These are phyloP conservation scores for Sporothrix phasma DNA, from an alignment of 2,329 filamentous ascomycete genomes.

Conservation along the genomic window DNA sequence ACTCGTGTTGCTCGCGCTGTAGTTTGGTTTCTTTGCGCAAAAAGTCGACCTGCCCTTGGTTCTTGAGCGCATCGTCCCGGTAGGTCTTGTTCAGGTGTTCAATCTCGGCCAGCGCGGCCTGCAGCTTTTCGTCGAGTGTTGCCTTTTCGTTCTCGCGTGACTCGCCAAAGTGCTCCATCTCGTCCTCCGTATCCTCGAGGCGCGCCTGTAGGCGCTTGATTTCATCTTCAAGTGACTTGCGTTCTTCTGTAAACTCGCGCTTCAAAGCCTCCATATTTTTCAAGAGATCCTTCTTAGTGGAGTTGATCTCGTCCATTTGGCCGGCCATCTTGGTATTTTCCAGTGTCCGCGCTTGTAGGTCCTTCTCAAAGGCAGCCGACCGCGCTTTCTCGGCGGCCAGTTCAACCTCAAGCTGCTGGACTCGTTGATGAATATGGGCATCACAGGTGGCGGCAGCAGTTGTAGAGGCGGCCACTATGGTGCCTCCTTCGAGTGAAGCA, in stretches of 20 bases:
- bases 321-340: conserved; percentile 53
- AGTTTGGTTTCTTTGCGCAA: conserved; percentile 50
- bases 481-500: conserved; percentile 35
- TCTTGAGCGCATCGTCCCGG: conserved; percentile 46
- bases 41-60: conserved; percentile 53
- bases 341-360: conserved; percentile 48
- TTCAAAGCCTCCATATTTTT: conserved; percentile 91
- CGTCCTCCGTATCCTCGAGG: conserved; percentile 83
- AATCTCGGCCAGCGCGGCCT: conserved; percentile 60
- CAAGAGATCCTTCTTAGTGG: conserved; percentile 87
- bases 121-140: conserved; percentile 57
- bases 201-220: conserved; percentile 65
- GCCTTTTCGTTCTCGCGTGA: conserved; percentile 74
- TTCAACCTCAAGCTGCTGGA: conserved; percentile 65
- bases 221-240: conserved; percentile 73
- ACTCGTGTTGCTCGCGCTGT: conserved; percentile 50
- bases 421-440: conserved; percentile 34
- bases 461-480: background rate
- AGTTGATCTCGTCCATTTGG: conserved; percentile 75
- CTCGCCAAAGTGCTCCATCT: conserved; percentile 74
- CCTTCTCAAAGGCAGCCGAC: conserved; percentile 56
- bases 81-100: conserved; percentile 50
- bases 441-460: conserved; percentile 25
- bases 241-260: conserved; percentile 75
- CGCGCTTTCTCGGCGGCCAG: conserved; percentile 63